Evolutionary conservation across 148 eudicot species (phyloP).

Genomic region (Fallopia convolvulus): DNA sequence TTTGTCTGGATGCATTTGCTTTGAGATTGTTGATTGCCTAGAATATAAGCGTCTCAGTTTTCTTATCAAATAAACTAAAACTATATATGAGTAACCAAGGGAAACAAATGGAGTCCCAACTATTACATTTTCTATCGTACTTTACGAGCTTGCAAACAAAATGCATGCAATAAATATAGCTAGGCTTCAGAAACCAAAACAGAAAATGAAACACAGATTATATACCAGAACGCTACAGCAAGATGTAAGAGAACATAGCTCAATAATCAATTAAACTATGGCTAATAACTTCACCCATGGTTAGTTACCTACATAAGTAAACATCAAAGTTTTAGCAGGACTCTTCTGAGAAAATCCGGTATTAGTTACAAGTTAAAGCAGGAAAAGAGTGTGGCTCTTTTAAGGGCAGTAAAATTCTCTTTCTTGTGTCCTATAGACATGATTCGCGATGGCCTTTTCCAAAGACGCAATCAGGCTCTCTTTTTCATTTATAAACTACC

Average conservation of each 20-base stretch:
- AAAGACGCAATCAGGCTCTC: not conserved
- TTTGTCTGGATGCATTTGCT: conserved; percentile 58
- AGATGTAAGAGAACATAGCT: not conserved
- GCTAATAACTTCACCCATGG: not conserved
- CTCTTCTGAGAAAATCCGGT: not conserved
- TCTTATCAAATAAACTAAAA: not conserved
- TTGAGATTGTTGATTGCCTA: conserved; percentile 72
- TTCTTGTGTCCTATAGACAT: not conserved
- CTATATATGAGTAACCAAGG: not conserved
- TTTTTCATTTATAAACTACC: not conserved
- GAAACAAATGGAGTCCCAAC: not conserved
- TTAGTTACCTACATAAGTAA: not conserved
- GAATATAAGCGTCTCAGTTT: not conserved
- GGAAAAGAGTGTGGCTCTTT: not conserved
- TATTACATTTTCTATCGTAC: not conserved
- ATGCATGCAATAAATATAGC: not conserved
- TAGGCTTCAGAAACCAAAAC: not conserved
- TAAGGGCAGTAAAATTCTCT: not conserved
- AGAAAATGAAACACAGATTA: not conserved
- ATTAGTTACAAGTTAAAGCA: not conserved
- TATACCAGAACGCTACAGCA: not conserved
- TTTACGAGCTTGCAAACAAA: not conserved
- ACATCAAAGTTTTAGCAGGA: not conserved
- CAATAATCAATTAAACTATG: not conserved
- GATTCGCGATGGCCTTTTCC: not conserved